Evolutionary conservation across 1,284 basidiomycete genomes (phyloP).

Genomic region (Ceratobasidium sp.): DNA sequence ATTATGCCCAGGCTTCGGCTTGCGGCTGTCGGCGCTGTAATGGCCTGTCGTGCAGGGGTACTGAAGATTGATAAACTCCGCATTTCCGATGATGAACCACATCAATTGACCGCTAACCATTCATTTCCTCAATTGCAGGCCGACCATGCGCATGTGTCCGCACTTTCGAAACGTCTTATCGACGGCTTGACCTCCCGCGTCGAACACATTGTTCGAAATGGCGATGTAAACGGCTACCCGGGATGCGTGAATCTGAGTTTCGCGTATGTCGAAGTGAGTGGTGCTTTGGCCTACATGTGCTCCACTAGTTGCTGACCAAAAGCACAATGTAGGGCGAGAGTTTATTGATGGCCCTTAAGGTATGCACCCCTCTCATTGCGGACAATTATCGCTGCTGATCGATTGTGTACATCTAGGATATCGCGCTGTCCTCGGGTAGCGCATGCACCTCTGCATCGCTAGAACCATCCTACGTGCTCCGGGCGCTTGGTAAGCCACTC

Average conservation of each 20-base stretch:
- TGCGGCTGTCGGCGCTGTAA: conserved; percentile 62
- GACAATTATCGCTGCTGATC: conserved; percentile 17
- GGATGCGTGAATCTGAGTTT: conserved; percentile 97
- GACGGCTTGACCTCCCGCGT: conserved; percentile 84
- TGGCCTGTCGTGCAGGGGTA: conserved; percentile 88
- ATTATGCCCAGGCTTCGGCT: conserved; percentile 30
- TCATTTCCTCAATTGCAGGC: conserved; percentile 61
- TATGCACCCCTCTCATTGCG: conserved; percentile 45
- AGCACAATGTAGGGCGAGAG: conserved; percentile 74
- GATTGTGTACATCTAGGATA: conserved; percentile 67
- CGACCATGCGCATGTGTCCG: conserved; percentile 83
- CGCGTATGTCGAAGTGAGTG: conserved; percentile 83
- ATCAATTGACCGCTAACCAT: conserved; percentile 47
- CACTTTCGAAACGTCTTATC: conserved; percentile 85
- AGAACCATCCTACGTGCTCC: conserved; percentile 97
- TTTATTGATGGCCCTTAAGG: conserved; percentile 95
- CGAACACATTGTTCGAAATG: conserved; percentile 93
- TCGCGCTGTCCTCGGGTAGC: conserved; percentile 96
- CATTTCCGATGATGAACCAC: conserved; percentile 41
- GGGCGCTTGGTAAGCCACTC: conserved; percentile 78
- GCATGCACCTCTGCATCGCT: conserved; percentile 98
- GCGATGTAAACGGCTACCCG: conserved; percentile 87
- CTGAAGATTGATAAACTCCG: conserved; percentile 63
- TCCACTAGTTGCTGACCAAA: background rate
- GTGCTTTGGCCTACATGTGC: background rate